Base-by-base conservation (phyloP, 179 eudicot genomes). In the Spinacia oleracea region DNA sequence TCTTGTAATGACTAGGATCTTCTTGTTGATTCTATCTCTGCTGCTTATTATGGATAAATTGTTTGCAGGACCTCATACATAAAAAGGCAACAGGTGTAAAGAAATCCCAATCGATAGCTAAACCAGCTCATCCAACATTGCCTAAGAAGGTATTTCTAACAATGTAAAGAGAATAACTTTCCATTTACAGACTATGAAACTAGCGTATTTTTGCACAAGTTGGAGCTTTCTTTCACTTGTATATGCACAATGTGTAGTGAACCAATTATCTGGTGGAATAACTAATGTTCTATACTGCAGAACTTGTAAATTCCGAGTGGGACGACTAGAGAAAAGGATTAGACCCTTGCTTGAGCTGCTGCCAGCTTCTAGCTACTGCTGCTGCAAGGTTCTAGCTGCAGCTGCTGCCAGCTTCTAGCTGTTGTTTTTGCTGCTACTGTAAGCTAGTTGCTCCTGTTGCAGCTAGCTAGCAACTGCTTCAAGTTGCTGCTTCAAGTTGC, bases 21-120 rank as follows among this genome's bases (percentile, higher is more conserved):
- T 6, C 38, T 45, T 70, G 40, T 48, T 27, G 9, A 5, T 3
- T 70, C 58, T 29, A 18, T 46, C 31, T 35, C 34, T 70, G 74
- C 58, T 70, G 40, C 58, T 70, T 70, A 70, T 23, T 1, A 29
- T 70, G 56, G 43, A 16, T 2, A 79, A 42, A 14, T 78, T 27
- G 50, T 73, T 14, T 85, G 59, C 91, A 92, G 97, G 88, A 89
- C 76, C 78, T 63, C 73, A 83, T 70, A 82, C 86, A 81, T 76
- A 90, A 82, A 76, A 84, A 83, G 77, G 84, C 89, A 71, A 82
- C 84, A 68, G 90, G 83, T 48, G 77, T 74, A 62, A 85, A 80
- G 72, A 88, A 83, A 83, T 72, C 89, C 60, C 83, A 85, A 75
- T 79, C 89, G 60, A 83, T 90, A 56, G 80, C 80, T 18, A 85